Conservation (phyloP, 2,329 filamentous ascomycete species). For the Pseudonectria foliicola region DNA sequence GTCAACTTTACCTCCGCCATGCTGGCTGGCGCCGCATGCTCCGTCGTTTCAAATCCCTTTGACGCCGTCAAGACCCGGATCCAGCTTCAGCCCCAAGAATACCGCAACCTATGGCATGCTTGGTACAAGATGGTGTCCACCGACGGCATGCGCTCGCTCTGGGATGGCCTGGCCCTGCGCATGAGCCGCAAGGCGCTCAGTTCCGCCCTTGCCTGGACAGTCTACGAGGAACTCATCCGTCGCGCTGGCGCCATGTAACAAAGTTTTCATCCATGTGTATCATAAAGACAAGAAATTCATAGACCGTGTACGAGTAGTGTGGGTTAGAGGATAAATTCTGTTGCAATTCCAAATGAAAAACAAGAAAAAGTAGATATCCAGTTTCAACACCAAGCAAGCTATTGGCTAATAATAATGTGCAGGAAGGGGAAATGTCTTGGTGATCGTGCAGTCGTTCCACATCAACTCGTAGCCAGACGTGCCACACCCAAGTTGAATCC, state of each 20-base stretch:
- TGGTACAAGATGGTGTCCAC: conserved; percentile 70
- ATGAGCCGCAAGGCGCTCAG: conserved; percentile 90
- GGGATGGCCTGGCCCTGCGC: conserved; percentile 77
- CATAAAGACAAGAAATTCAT: neutral
- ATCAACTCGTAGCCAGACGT: too few relatives aligned
- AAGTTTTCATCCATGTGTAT: conserved; percentile 1
- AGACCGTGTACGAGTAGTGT: too few relatives aligned
- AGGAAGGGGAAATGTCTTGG: too few relatives aligned
- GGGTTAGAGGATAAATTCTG: neutral
- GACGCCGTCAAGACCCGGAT: conserved; percentile 94
- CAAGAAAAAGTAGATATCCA: conserved; percentile 1
- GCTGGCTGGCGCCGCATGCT: conserved; percentile 73
- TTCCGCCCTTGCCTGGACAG: conserved; percentile 92
- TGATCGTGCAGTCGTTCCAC: too few relatives aligned
- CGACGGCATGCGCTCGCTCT: conserved; percentile 73
- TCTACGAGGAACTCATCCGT: conserved; percentile 89
- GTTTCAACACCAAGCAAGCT: neutral
- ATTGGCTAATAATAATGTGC: too few relatives aligned
- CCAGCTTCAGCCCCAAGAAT: conserved; percentile 78
- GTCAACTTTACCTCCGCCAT: conserved; percentile 85
- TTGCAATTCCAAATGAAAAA: neutral
- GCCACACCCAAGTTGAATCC: too few relatives aligned
- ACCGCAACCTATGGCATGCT: conserved; percentile 76
- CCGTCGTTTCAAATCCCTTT: conserved; percentile 89
- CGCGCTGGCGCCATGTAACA: conserved; percentile 30